These are phyloP conservation scores for Coniochaeta ligniaria DNA, from an alignment of 2,329 filamentous ascomycete species.

Conservation along the genomic window DNA sequence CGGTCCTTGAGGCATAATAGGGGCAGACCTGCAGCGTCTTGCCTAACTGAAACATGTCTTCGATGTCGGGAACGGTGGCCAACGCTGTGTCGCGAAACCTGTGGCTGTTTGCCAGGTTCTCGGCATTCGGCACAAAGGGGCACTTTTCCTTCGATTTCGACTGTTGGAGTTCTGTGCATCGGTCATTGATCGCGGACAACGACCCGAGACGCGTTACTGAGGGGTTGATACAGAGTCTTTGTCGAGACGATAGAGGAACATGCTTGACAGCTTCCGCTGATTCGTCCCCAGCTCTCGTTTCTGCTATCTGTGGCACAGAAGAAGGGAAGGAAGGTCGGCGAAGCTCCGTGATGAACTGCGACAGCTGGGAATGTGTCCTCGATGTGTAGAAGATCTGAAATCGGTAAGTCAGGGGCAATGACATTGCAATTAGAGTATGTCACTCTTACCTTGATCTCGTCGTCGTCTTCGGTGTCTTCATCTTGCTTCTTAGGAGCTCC, in stretches of 20 bases:
- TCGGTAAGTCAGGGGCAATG: conserved; percentile 1
- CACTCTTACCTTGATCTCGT: conserved; percentile 57
- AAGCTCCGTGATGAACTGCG: conserved; percentile 80
- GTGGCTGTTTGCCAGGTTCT: conserved; percentile 63
- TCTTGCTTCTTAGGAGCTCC: conserved; percentile 27
- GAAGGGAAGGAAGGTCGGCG: conserved; percentile 71
- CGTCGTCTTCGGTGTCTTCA: conserved; percentile 40
- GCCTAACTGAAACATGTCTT: conserved; percentile 76
- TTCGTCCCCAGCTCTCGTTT: neutral
- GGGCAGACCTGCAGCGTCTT: conserved; percentile 78
- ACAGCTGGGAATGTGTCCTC: conserved; percentile 84
- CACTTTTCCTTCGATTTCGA: conserved; percentile 62
- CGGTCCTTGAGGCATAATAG: conserved; percentile 88
- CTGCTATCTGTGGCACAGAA: conserved; percentile 37
- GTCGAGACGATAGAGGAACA: conserved; percentile 75
- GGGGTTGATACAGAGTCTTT: conserved; percentile 84
- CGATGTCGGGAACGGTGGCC: conserved; percentile 84
- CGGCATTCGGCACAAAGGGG: conserved; percentile 68
- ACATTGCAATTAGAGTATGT: neutral
- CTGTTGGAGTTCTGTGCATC: conserved; percentile 85
- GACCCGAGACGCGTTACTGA: conserved; percentile 65
- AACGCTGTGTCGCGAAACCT: conserved; percentile 81
- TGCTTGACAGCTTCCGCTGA: conserved; percentile 64
- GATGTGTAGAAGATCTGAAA: conserved; percentile 79
- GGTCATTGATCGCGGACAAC: conserved; percentile 82